Evolutionary conservation across 768 basidiomycete genomes (phyloP), one percentile per base, ranked within the genome.

Genomic region (Tephrocybe sp.): DNA sequence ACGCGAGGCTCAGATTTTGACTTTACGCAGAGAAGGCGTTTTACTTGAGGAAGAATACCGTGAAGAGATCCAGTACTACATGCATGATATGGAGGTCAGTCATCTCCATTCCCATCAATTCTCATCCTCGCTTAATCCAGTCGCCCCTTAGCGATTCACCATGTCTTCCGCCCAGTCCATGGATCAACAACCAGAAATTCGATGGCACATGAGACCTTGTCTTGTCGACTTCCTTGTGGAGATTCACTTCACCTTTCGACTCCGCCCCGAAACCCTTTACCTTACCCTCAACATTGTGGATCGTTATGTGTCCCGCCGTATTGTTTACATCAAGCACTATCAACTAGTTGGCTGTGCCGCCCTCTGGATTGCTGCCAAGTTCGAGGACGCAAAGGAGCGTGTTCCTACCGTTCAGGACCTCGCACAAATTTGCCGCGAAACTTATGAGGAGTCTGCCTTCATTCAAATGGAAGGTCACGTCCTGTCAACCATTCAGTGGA

Each of bases 381-480:
- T 98, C 60, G 97, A 99, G 71, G 97, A 99, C 63, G 90, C 94
- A 19, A 98, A 99, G 69, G 96, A 98, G 64, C 92, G 95, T 55
- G 93, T 98, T 12, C 97, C 97, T 9, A 91, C 93, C 1, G 90
- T 98, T 5, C 86, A 92, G 63, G 95, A 98, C 56, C 86, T 99
- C 46, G 87, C 86, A 36, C 87, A 93, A 64, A 93, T 97, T 67
- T 98, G 97, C 73, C 92, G 89, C 62, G 87, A 95, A 63, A 92
- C 93, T 2, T 98, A 98, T 68, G 95, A 98, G 65, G 94, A 96
- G 68, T 87, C 88, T 3, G 96, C 96, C 1, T 99, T 99, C 70
- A 87, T 98, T 53, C 97, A 99, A 71, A 98, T 99, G 97, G 97
- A 99, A 68, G 89, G 90, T 4, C 97, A 99, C 63, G 91, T 99